Base-by-base conservation (phyloP, 371 early-diverging fungal species). In the Apophysomyces variabilis region DNA sequence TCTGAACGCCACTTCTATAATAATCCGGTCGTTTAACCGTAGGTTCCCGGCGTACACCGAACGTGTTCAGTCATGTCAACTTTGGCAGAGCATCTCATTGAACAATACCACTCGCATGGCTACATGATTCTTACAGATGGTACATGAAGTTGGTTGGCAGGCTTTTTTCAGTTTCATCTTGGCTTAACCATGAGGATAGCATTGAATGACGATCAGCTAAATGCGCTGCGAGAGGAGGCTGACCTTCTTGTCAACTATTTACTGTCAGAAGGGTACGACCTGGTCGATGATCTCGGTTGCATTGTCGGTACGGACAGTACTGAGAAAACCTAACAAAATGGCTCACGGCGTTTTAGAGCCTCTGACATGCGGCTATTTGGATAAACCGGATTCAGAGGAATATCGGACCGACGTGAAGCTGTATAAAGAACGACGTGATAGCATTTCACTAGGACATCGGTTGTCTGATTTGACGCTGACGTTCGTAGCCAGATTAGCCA, bases 171-270 rank as follows among this genome's bases (percentile, higher is more conserved):
- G 21, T 18, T n/a, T 21, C 21, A 16, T 21, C 54, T n/a, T 18
- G 32, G 32, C 54, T 45, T 39, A 16, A 8, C 26, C 5, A 57
- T 39, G 32, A 16, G 13, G 7, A 59, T 54, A 80, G 81, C 70
- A 0, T 65, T 83, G 38, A 44, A 62, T 1, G 5, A 37, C 7
- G 60, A 66, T 3, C 75, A 86, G 68, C 13, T 82, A 7, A 36
- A 57, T n/a, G 13, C 41, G 16, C 69, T 85, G 11, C 64, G 71
- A 59, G 67, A 77, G 16, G 88, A 87, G 66, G 79, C 88, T 1
- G 81, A 86, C 61, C 56, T 60, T 8, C 71, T 87, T 14, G 59
- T 68, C n/a, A 87, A 87, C 67, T 67, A 83, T 73, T 61, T 77
- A 58, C 74, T 80, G 77, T 71, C 72, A 56, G 77, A 64, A 67